Evolutionary conservation across 257 asterid species (phyloP), one percentile per base, ranked within the genome.

Genomic region (Verbena officinalis): DNA sequence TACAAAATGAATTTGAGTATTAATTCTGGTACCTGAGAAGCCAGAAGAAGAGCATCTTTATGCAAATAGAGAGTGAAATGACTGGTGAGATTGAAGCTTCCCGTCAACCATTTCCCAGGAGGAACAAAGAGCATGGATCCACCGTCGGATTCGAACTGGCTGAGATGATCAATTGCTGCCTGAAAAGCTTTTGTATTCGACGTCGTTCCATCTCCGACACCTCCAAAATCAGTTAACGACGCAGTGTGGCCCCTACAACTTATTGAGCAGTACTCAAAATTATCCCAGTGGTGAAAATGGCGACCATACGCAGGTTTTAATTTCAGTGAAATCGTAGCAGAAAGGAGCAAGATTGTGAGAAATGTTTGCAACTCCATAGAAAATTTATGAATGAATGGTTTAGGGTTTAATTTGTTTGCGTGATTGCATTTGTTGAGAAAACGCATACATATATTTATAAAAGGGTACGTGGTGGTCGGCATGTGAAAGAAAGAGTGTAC

Each of bases 51-150:
- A 9, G 97, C 95, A 21, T 94, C 96, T 55, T 54, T 71, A 6
- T 94, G 83, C 4, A 94, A 83, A 65, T 61, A 86, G 3, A 94
- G 90, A 12, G 99, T 94, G 73, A 94, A 94, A 83, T 83, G 95
- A 61, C 95, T 88, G 49, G 97, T 88, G 65, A 94, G 70, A 60
- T 94, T 94, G 59, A 94, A 90, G 79, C 89, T 94, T 9, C 95
- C 96, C 0, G 99, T 94, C 65, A 94, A 59, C 97, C 97, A 94
- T 55, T 77, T 90, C 10, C 97, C 99, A 0, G 95, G 82, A 7
- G 99, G 97, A 19, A 94, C 95, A 48, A 77, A 90, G 13, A 94
- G 92, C 70, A 83, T 53, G 11, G 97, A 76, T 21, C 99, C 97
- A 2, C 99, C 99, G 22, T 84, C 78, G 0, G 83, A 71, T 62